A percentile compares a stretch with the other conserved stretches of the same genome.
Conservation (phyloP, 352 stramenopile genomes). For the Pythium phragmitis region DNA sequence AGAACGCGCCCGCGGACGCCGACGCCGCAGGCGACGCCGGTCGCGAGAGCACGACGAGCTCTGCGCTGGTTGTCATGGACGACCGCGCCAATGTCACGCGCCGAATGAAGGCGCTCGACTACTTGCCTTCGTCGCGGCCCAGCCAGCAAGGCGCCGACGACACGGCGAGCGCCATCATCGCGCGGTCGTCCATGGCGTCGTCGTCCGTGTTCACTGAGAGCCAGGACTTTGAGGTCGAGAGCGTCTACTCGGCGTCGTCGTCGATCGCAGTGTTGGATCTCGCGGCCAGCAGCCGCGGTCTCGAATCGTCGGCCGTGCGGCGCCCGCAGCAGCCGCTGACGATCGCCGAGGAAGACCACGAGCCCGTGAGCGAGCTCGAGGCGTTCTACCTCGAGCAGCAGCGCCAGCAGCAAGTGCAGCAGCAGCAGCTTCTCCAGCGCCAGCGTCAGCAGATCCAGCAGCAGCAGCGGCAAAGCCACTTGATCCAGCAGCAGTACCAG, state of each 20-base stretch:
- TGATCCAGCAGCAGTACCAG: not conserved
- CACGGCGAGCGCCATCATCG: not conserved
- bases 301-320: constrained; percentile 10
- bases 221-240: constrained; percentile 20
- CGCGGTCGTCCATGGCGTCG: constrained; percentile 13
- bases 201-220: constrained; percentile 23
- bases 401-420: constrained; percentile 8
- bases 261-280: constrained; percentile 61
- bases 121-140: constrained; percentile 8
- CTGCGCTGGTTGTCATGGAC: constrained; percentile 25
- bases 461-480: not conserved
- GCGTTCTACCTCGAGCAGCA: constrained; percentile 18
- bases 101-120: constrained; percentile 27
- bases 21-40: not conserved
- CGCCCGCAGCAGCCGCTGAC: constrained; percentile 21
- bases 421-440: constrained; percentile 9
- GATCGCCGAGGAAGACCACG: constrained; percentile 17
- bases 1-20: not conserved
- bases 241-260: constrained; percentile 35
- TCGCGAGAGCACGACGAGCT: constrained; percentile 18
- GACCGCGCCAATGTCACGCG: constrained; percentile 16
- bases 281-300: constrained; percentile 26
- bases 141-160: not conserved
- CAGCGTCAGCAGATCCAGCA: constrained; percentile 10
- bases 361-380: constrained; percentile 8